These are phyloP conservation scores for Trichothecium roseum DNA, from an alignment of 2,329 filamentous ascomycete genomes.

Conservation along the genomic window DNA sequence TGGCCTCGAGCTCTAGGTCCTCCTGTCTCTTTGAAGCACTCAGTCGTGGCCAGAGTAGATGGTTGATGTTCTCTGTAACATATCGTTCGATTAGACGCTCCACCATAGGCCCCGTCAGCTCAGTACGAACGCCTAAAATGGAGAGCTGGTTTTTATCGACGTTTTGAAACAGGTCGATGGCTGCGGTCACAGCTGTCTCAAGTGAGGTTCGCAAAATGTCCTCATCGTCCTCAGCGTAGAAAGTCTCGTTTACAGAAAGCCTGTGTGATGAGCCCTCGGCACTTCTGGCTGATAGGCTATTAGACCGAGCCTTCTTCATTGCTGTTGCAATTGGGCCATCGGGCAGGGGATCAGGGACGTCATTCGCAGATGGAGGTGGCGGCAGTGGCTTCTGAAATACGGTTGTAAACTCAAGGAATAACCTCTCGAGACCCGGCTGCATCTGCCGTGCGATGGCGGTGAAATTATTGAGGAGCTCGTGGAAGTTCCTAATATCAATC, in stretches of 20 bases:
- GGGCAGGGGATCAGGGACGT: slow-evolving; percentile 48
- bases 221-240: slow-evolving; percentile 82
- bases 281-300: slow-evolving; percentile 28
- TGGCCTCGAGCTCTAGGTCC: slow-evolving; percentile 78
- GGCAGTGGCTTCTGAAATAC: slow-evolving; percentile 80
- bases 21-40: slow-evolving; percentile 69
- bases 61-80: slow-evolving; percentile 85
- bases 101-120: slow-evolving; percentile 82
- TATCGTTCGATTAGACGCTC: slow-evolving; percentile 94
- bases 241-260: slow-evolving; percentile 47
- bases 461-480: slow-evolving; percentile 81
- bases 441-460: slow-evolving; percentile 95
- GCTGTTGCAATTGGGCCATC: slow-evolving; percentile 46
- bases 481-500: slow-evolving; percentile 86
- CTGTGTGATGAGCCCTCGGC: slow-evolving; percentile 21
- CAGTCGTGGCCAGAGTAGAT: slow-evolving; percentile 75
- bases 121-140: slow-evolving; percentile 81
- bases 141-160: slow-evolving; percentile 95
- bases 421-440: slow-evolving; percentile 78
- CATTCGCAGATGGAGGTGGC: slow-evolving; percentile 53
- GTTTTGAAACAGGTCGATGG: slow-evolving; percentile 89
- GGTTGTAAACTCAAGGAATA: slow-evolving; percentile 81
- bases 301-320: slow-evolving; percentile 44
- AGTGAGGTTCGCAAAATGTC: slow-evolving; percentile 79
- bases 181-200: slow-evolving; percentile 84